Conservation (phyloP, 2,329 filamentous ascomycete species). For the Coniochaeta prunicola region DNA sequence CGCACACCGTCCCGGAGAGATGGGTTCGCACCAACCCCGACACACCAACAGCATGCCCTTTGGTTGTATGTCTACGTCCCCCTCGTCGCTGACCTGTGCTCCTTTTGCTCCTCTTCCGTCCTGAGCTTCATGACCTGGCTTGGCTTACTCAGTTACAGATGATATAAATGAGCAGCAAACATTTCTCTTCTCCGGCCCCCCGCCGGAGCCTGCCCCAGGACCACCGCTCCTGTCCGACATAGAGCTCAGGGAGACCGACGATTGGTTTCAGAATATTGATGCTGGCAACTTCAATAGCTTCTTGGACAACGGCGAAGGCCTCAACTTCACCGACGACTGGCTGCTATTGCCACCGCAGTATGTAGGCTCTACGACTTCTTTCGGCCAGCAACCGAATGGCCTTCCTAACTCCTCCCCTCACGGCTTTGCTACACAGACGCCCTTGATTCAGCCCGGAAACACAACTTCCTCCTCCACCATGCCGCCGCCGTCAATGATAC, state of each 20-base stretch:
- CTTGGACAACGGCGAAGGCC: constrained; percentile 43
- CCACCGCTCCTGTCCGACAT: constrained; percentile 57
- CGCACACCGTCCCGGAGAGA: constrained; percentile 39
- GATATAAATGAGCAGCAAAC: constrained; percentile 35
- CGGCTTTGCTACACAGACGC: constrained; percentile 14
- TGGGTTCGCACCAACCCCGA: constrained; percentile 52
- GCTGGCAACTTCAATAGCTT: constrained; percentile 41
- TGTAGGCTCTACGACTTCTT: constrained; percentile 58
- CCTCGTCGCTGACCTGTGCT: not conserved
- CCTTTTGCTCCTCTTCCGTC: constrained; percentile 1
- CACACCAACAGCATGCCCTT: constrained; percentile 46
- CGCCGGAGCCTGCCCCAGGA: constrained; percentile 53
- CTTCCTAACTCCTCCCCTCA: constrained; percentile 18
- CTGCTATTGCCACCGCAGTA: constrained; percentile 53
- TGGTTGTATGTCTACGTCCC: constrained; percentile 51
- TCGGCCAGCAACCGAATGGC: constrained; percentile 42
- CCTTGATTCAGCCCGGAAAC: constrained; percentile 18
- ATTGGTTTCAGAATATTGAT: constrained; percentile 49
- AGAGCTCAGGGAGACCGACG: constrained; percentile 50
- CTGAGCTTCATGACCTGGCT: constrained; percentile 9
- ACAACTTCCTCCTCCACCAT: constrained; percentile 12
- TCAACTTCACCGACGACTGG: constrained; percentile 45
- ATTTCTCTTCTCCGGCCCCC: constrained; percentile 42
- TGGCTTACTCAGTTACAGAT: constrained; percentile 30
- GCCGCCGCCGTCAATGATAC: constrained; percentile 9